Evolutionary conservation across 2,329 filamentous ascomycete genomes (phyloP).

Genomic region (Emergomyces africanus): DNA sequence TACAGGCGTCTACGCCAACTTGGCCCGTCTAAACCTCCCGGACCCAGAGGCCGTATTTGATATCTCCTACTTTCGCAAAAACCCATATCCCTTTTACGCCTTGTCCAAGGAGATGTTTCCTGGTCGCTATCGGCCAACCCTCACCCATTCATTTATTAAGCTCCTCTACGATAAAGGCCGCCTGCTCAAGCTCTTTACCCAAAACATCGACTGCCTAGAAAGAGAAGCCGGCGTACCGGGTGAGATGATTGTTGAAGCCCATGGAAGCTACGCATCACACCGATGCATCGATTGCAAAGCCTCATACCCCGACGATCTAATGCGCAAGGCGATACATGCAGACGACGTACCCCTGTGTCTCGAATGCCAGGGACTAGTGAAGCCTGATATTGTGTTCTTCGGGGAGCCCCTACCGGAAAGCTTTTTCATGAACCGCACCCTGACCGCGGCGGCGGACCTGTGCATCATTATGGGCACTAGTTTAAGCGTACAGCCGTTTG

Average conservation of each 20-base stretch:
- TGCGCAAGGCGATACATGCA: slow-evolving; percentile 54
- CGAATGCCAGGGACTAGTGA: slow-evolving; percentile 65
- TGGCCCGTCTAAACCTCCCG: slow-evolving; percentile 72
- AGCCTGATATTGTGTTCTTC: slow-evolving; percentile 93
- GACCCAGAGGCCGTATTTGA: slow-evolving; percentile 92
- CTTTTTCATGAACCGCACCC: slow-evolving; percentile 49
- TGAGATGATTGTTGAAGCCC: slow-evolving; percentile 78
- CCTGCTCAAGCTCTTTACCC: slow-evolving; percentile 79
- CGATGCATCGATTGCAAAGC: slow-evolving; percentile 78
- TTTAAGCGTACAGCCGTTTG: slow-evolving; percentile 78
- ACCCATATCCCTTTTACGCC: slow-evolving; percentile 83
- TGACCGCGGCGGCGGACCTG: slow-evolving; percentile 55
- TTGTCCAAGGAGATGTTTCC: slow-evolving; percentile 88
- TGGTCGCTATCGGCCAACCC: slow-evolving; percentile 73
- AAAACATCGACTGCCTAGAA: slow-evolving; percentile 96
- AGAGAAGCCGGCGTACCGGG: slow-evolving; percentile 69
- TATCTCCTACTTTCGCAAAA: slow-evolving; percentile 71
- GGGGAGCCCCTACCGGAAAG: slow-evolving; percentile 56
- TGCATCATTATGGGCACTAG: slow-evolving; percentile 83
- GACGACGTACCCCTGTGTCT: slow-evolving; percentile 60
- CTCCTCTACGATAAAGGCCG: slow-evolving; percentile 63
- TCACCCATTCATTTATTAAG: slow-evolving; percentile 79
- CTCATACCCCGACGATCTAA: slow-evolving; percentile 57
- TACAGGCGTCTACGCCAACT: slow-evolving; percentile 87
- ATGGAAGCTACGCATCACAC: slow-evolving; percentile 87